Conservation (phyloP, 306 rosid species). For the Vicia sativa region DNA sequence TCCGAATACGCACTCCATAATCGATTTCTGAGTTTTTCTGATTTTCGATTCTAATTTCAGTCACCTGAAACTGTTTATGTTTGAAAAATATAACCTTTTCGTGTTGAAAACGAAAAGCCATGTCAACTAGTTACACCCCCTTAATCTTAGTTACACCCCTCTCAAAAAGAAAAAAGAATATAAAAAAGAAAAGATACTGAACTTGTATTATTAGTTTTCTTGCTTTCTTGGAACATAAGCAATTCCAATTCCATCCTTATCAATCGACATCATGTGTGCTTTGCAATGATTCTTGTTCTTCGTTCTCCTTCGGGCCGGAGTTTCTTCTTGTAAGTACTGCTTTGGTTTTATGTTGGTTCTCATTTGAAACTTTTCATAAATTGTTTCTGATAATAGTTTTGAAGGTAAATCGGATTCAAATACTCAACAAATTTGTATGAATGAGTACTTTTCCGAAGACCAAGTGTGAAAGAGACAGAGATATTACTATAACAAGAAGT, state of each 20-base stretch:
- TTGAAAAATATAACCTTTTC: background rate
- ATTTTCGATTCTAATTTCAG: background rate
- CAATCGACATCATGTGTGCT: background rate
- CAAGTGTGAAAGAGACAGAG: conserved; percentile 5
- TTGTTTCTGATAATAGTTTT: background rate
- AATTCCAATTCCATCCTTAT: conserved; percentile 47
- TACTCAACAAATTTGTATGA: conserved; percentile 17
- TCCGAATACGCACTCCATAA: conserved; percentile 88
- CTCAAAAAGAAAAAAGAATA: background rate
- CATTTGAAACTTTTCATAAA: background rate
- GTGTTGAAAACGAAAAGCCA: background rate
- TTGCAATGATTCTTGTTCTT: conserved; percentile 4
- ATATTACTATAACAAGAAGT: conserved; percentile 42
- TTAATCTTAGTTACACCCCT: background rate
- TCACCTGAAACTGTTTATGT: background rate
- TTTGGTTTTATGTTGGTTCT: background rate
- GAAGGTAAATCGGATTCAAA: background rate
- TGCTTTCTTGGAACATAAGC: conserved; percentile 45
- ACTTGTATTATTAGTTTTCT: conserved; percentile 15
- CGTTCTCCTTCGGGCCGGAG: background rate
- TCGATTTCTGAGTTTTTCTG: background rate
- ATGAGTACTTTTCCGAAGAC: conserved; percentile 34
- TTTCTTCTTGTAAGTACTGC: background rate
- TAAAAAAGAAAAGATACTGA: background rate
- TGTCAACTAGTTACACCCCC: background rate